Evolutionary conservation across 257 asterid species (phyloP).

Genomic region (Plantago ovata): DNA sequence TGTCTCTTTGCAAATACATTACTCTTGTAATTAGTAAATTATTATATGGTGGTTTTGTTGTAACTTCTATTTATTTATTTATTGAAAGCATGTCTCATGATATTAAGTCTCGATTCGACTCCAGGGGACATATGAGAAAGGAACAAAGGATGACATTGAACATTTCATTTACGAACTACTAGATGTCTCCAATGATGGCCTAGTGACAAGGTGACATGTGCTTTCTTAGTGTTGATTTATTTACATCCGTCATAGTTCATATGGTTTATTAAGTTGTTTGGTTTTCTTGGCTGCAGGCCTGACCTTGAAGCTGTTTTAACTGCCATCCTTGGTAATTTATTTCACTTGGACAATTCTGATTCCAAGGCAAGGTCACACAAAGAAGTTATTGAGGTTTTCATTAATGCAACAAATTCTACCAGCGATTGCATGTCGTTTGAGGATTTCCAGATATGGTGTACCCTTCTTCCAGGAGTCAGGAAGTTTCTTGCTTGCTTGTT

Average conservation of each 20-base stretch:
- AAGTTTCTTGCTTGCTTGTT: slow-evolving; percentile 70
- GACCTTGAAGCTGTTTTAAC: slow-evolving; percentile 72
- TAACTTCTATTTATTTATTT: not conserved
- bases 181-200: slow-evolving; percentile 68
- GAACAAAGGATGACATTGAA: slow-evolving; percentile 80
- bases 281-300: slow-evolving; percentile 44
- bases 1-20: too few species aligned
- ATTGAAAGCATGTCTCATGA: slow-evolving; percentile 3
- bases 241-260: slow-evolving; percentile 2
- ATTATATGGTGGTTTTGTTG: not conserved
- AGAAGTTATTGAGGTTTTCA: slow-evolving; percentile 45
- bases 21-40: too few species aligned
- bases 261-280: slow-evolving; percentile 6
- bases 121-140: slow-evolving; percentile 89
- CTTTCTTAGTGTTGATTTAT: slow-evolving; percentile 9
- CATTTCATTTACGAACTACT: slow-evolving; percentile 78
- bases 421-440: slow-evolving; percentile 56
- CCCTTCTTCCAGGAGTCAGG: slow-evolving; percentile 74
- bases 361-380: slow-evolving; percentile 31
- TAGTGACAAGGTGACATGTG: slow-evolving; percentile 56
- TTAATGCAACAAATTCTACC: slow-evolving; percentile 46
- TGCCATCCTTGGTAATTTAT: slow-evolving; percentile 53
- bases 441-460: slow-evolving; percentile 77
- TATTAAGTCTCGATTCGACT: slow-evolving; percentile 17
- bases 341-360: slow-evolving; percentile 39